A percentile compares a stretch with the other conserved stretches of the same genome.
Conservation (phyloP, 495 filamentous ascomycete genomes). For the Xylaria bambusicola region DNA sequence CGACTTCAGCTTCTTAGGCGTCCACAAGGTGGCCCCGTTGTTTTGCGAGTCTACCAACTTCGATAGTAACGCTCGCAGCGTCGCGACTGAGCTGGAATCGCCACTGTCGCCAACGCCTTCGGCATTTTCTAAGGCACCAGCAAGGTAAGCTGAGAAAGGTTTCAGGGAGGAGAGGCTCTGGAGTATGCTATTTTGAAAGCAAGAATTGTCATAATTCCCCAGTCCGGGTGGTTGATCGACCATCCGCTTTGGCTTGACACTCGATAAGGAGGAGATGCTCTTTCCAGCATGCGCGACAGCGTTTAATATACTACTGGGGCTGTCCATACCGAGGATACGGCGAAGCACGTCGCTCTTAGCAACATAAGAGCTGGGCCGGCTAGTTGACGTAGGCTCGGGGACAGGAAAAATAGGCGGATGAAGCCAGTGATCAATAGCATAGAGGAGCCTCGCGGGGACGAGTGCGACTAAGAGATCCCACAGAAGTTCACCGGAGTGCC, state of each 20-base stretch:
- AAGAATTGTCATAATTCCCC: slow-evolving; percentile 91
- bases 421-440: slow-evolving; percentile 56
- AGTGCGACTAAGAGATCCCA: slow-evolving; percentile 67
- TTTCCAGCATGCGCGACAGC: slow-evolving; percentile 42
- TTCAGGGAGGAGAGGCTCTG: slow-evolving; percentile 80
- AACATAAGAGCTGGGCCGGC: slow-evolving; percentile 41
- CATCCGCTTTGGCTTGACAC: slow-evolving; percentile 38
- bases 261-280: slow-evolving; percentile 53
- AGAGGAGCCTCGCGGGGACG: slow-evolving; percentile 61
- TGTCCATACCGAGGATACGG: slow-evolving; percentile 67
- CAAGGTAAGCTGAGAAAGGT: slow-evolving; percentile 58
- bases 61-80: slow-evolving; percentile 64
- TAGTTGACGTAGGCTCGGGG: slow-evolving; percentile 22
- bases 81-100: slow-evolving; percentile 36
- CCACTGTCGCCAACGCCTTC: slow-evolving; percentile 32
- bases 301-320: slow-evolving; percentile 37
- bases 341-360: slow-evolving; percentile 69
- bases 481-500: slow-evolving; percentile 45
- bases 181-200: slow-evolving; percentile 96
- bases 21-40: slow-evolving; percentile 74
- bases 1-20: slow-evolving; percentile 72
- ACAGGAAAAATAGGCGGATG: slow-evolving; percentile 38
- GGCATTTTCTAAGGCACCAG: slow-evolving; percentile 31
- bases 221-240: slow-evolving; percentile 68
- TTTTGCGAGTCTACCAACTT: slow-evolving; percentile 67